Percentiles rank a stretch among this genome's conserved stretches.
Evolutionary conservation across 805 yeast species (phyloP).

Genomic region (Zygotorulaspora florentina): DNA sequence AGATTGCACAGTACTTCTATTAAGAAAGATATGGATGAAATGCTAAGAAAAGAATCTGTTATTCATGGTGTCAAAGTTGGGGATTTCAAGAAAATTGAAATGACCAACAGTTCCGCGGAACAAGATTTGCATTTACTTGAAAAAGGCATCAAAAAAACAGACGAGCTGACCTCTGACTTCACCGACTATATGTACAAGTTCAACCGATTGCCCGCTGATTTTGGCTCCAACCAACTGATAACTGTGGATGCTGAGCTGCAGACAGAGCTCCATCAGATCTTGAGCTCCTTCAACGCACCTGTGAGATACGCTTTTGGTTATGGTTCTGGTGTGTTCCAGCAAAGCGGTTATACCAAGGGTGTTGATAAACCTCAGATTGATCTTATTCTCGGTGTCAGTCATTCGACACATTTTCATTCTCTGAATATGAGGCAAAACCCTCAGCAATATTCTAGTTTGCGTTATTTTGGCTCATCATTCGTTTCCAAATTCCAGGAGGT

Average conservation of each 20-base stretch:
- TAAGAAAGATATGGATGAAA: slow-evolving; percentile 1
- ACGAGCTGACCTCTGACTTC: slow-evolving; percentile 25
- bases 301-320: slow-evolving; percentile 83
- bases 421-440: slow-evolving; percentile 63
- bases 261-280: slow-evolving; percentile 43
- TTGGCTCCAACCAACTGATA: slow-evolving; percentile 56
- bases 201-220: slow-evolving; percentile 50
- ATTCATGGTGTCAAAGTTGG: slow-evolving; percentile 4
- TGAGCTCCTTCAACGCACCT: slow-evolving; percentile 64
- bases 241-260: slow-evolving; percentile 43
- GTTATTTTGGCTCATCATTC: slow-evolving; percentile 53
- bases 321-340: slow-evolving; percentile 90
- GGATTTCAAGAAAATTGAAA: neutral
- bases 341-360: slow-evolving; percentile 45
- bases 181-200: slow-evolving; percentile 30
- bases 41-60: slow-evolving; percentile 3
- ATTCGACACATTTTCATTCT: slow-evolving; percentile 73
- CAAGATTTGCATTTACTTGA: slow-evolving; percentile 23
- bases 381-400: slow-evolving; percentile 74
- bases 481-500: slow-evolving; percentile 56
- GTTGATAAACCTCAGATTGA: slow-evolving; percentile 69
- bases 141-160: slow-evolving; percentile 24
- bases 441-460: slow-evolving; percentile 70
- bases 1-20: slow-evolving; percentile 8
- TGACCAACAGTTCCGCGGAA: slow-evolving; percentile 1